phyloP scores from a whole-genome alignment of 305 asterid genomes.

The Rubia tinctorum region DNA sequence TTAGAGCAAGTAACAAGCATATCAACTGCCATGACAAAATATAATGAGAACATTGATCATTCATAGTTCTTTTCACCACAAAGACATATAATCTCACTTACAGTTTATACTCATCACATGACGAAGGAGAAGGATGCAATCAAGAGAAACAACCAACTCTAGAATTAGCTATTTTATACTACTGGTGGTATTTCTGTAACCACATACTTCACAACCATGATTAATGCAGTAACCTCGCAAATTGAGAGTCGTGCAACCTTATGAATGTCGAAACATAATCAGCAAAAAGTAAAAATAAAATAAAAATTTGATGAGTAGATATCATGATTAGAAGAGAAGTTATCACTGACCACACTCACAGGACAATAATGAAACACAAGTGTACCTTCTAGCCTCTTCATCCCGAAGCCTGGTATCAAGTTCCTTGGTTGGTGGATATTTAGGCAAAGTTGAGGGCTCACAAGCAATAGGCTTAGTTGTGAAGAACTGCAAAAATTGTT shows the following conservation, averaged over 20 bases:
- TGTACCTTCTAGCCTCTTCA: too few relatives aligned
- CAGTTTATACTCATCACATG: not conserved
- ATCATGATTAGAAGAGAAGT: not conserved
- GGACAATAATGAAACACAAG: conserved; percentile 9
- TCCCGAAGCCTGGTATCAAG: too few relatives aligned
- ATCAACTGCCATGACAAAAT: not conserved
- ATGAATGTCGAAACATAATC: too few relatives aligned
- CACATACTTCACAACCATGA: not conserved
- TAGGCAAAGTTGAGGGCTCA: conserved; percentile 72
- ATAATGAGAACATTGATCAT: not conserved
- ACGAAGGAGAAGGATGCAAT: not conserved
- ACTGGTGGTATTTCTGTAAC: not conserved
- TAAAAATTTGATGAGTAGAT: not conserved
- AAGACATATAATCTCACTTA: not conserved
- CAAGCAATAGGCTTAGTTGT: conserved; percentile 69
- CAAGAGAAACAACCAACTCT: not conserved
- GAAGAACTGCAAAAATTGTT: conserved; percentile 50
- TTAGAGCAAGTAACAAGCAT: conserved; percentile 15
- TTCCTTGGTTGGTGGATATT: too few relatives aligned
- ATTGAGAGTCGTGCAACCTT: not conserved
- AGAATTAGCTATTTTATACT: not conserved
- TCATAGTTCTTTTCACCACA: not conserved
- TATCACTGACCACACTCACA: not conserved
- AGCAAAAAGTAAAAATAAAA: not conserved
- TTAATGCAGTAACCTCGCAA: not conserved